Percentiles rank a stretch among this genome's conserved stretches.
phyloP scores from a whole-genome alignment of 2,329 filamentous ascomycete genomes.

The Cladosporium colombiae region DNA sequence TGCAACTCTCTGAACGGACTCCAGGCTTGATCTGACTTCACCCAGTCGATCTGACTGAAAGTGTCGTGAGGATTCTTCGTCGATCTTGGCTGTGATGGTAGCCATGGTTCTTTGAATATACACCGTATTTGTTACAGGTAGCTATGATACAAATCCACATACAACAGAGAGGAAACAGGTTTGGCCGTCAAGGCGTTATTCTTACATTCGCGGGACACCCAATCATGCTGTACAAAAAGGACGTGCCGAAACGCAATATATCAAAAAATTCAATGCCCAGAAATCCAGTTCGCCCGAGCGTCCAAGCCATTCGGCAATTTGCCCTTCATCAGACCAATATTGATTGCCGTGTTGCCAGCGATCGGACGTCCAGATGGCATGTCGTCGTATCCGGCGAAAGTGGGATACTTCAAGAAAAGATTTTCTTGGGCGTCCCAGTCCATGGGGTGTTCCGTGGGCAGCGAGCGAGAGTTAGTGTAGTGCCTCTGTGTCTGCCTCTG shows the following conservation, averaged over 20 bases:
- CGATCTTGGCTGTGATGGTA: background rate
- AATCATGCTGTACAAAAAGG: background rate
- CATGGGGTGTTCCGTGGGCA: constrained; percentile 12
- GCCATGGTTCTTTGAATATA: background rate
- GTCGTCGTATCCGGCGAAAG: constrained; percentile 1
- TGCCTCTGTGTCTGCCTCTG: constrained; percentile 5
- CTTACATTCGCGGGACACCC: background rate
- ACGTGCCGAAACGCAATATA: background rate
- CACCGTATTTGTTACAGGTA: background rate
- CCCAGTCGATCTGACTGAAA: background rate
- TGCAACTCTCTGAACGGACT: background rate
- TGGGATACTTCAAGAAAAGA: constrained; percentile 13
- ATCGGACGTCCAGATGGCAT: constrained; percentile 3
- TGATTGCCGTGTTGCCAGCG: constrained; percentile 21
- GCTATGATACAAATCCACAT: background rate
- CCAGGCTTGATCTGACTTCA: background rate
- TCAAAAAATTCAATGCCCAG: constrained; percentile 2
- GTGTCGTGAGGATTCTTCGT: background rate
- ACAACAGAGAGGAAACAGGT: background rate
- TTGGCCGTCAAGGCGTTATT: background rate
- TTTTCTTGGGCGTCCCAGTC: constrained; percentile 21
- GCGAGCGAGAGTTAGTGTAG: constrained; percentile 4
- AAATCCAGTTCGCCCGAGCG: constrained; percentile 1
- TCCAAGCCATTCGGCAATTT: constrained; percentile 11
- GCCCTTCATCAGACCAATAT: constrained; percentile 21